Evolutionary conservation across 345 rosid genomes (phyloP).

Genomic region (Camelina neglecta): DNA sequence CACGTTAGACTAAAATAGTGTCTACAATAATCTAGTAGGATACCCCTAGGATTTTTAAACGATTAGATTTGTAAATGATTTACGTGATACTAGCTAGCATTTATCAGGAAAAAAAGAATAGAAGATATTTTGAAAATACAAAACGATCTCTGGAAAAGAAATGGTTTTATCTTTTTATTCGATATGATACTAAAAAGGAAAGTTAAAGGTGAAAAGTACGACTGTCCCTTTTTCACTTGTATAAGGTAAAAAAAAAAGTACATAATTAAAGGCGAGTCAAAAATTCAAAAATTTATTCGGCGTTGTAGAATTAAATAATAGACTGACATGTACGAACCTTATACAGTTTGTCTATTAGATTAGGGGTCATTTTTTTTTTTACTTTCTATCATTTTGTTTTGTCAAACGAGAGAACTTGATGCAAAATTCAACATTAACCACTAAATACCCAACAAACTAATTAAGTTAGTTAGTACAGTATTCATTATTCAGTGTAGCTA

Average conservation of each 20-base stretch:
- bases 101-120: background rate
- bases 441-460: background rate
- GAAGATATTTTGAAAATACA: background rate
- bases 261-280: conserved; percentile 14
- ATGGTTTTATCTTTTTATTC: background rate
- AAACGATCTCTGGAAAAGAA: background rate
- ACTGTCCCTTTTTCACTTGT: conserved; percentile 32
- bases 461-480: background rate
- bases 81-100: background rate
- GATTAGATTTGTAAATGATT: background rate
- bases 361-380: background rate
- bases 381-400: background rate
- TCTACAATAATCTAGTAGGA: background rate
- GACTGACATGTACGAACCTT: background rate
- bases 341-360: background rate
- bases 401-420: background rate
- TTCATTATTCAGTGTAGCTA: too few relatives aligned
- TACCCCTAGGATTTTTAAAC: background rate
- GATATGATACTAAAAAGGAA: background rate
- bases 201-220: conserved; percentile 3
- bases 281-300: background rate
- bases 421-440: background rate
- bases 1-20: background rate
- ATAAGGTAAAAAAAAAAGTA: conserved; percentile 26
- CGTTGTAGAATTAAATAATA: background rate